A percentile compares a stretch with the other conserved stretches of the same genome.
Conservation (phyloP, 352 stramenopile genomes). For the Phytopythium boreale region DNA sequence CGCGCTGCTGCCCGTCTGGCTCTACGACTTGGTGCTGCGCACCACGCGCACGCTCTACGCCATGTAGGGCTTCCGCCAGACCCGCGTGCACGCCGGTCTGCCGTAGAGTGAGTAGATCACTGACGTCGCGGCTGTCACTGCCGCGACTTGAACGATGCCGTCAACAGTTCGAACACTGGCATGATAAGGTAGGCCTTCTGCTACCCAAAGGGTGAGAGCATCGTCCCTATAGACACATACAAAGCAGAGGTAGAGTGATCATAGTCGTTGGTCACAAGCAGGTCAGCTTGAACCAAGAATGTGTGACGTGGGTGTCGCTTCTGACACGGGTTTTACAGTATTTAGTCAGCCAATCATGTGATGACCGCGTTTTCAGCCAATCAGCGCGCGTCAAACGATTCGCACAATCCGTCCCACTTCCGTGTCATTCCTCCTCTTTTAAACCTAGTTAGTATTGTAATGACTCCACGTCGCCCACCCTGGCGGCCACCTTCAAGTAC, state of each 20-base stretch:
- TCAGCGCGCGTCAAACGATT: background rate
- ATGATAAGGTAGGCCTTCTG: background rate
- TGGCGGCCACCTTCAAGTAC: background rate
- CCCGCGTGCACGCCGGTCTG: conserved; percentile 20
- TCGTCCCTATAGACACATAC: no score
- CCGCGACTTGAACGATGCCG: background rate
- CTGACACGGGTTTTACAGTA: background rate
- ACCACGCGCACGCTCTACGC: conserved; percentile 28
- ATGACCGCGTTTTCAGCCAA: conserved; percentile 1
- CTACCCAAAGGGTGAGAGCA: no score
- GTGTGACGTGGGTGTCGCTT: background rate
- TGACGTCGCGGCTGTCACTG: background rate
- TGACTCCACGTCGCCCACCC: conserved; percentile 5
- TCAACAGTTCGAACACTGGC: background rate
- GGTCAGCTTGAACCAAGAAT: background rate
- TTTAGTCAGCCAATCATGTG: background rate
- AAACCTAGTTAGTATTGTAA: background rate
- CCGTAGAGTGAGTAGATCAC: background rate
- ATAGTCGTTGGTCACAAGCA: background rate
- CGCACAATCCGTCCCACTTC: conserved; percentile 8
- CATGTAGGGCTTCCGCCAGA: conserved; percentile 52
- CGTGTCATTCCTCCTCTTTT: conserved; percentile 5
- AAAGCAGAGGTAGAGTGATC: no score
- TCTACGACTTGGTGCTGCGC: conserved; percentile 31
- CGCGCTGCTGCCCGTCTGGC: conserved; percentile 32